A percentile compares a stretch with the other conserved stretches of the same genome.
Evolutionary conservation across 805 yeast genomes (phyloP).

Genomic region (Komagataella pseudopastoris): DNA sequence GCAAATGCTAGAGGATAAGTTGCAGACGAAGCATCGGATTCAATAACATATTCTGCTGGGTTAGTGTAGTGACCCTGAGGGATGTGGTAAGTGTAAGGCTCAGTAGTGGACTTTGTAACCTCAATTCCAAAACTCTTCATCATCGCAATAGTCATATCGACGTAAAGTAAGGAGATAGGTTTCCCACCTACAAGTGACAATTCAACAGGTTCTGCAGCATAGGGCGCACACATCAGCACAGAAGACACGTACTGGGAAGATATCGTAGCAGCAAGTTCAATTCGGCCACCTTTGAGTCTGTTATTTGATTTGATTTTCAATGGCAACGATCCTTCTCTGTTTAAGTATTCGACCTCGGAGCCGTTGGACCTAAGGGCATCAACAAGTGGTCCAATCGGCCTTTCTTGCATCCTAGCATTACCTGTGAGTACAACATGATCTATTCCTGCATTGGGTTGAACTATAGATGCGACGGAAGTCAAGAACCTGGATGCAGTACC

Average conservation of each 20-base stretch:
- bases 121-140: constrained; percentile 81
- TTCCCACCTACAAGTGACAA: constrained; percentile 87
- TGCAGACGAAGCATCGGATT: constrained; percentile 95
- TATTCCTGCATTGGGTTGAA: constrained; percentile 27
- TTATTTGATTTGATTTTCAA: constrained; percentile 54
- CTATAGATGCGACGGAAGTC: constrained; percentile 85
- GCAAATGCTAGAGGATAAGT: constrained; percentile 97
- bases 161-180: constrained; percentile 90
- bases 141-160: constrained; percentile 95
- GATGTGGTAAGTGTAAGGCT: constrained; percentile 77
- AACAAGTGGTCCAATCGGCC: constrained; percentile 94
- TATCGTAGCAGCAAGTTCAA: constrained; percentile 89
- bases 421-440: constrained; percentile 67
- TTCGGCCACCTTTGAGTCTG: constrained; percentile 78
- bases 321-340: constrained; percentile 76
- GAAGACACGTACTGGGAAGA: constrained; percentile 97
- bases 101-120: constrained; percentile 57
- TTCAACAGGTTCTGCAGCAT: constrained; percentile 80
- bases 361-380: constrained; percentile 83
- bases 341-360: constrained; percentile 55
- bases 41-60: constrained; percentile 79
- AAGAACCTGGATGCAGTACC: constrained; percentile 96
- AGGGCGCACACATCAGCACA: constrained; percentile 94
- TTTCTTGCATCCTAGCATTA: constrained; percentile 91
- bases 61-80: constrained; percentile 73